Conservation (phyloP, 495 filamentous ascomycete genomes). For the Neurospora sp. region DNA sequence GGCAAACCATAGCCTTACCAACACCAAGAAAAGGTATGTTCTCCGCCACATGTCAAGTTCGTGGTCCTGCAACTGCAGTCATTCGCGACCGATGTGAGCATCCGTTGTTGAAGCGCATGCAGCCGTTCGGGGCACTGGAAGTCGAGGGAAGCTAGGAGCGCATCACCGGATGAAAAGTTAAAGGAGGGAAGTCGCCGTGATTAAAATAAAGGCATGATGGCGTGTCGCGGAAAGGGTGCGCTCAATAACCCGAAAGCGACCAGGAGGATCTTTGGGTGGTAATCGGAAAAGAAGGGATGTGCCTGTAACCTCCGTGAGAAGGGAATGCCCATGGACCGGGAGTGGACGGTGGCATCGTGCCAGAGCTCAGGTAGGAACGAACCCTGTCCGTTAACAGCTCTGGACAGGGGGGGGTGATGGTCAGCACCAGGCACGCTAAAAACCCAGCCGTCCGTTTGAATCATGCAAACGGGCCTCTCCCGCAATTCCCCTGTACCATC, state of each 20-base stretch:
- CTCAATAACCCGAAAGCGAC: conserved; percentile 1
- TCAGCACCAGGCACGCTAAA: background rate
- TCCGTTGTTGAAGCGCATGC: background rate
- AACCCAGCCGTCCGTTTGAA: background rate
- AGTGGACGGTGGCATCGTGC: conserved; percentile 6
- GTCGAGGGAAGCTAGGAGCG: background rate
- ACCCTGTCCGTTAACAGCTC: conserved; percentile 2
- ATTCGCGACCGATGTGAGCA: conserved; percentile 3
- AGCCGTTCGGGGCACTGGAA: background rate
- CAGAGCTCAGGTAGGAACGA: conserved; percentile 4
- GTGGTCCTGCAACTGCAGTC: conserved; percentile 1
- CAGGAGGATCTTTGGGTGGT: conserved; percentile 1
- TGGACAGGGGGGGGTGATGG: background rate
- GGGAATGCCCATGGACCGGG: background rate
- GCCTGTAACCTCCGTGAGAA: background rate
- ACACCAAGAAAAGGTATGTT: conserved; percentile 70
- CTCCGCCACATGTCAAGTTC: conserved; percentile 71
- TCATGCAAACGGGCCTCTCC: background rate
- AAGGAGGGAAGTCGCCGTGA: background rate
- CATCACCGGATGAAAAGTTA: conserved; percentile 3
- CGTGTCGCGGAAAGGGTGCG: background rate
- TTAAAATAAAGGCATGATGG: background rate
- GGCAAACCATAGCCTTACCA: conserved; percentile 89
- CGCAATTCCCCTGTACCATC: background rate
- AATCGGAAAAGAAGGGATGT: background rate